Conservation (phyloP, 2,329 filamentous ascomycete species). For the Monilinia laxa region DNA sequence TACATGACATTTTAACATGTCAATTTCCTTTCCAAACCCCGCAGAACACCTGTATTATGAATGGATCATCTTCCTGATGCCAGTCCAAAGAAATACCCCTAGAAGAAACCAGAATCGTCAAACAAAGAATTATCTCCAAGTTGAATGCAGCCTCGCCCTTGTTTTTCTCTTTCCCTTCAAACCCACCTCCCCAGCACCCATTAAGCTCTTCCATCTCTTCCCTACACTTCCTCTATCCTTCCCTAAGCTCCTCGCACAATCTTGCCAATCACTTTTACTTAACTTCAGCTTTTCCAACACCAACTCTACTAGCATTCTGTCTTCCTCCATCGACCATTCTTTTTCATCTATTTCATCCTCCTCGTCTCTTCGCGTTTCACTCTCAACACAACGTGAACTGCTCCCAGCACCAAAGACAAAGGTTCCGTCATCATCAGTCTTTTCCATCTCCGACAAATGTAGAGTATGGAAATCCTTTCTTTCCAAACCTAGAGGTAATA, state of each 20-base stretch:
- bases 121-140: conserved; percentile 49
- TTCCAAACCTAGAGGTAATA: conserved; percentile 59
- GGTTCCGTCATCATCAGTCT: not conserved
- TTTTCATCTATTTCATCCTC: conserved; percentile 7
- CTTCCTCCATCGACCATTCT: conserved; percentile 62
- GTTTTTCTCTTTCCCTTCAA: conserved; percentile 49
- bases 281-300: conserved; percentile 66
- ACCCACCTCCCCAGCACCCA: conserved; percentile 58
- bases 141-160: conserved; percentile 52
- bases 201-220: conserved; percentile 62
- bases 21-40: not conserved
- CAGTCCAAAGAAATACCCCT: not conserved
- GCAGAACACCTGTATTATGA: conserved; percentile 3
- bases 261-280: conserved; percentile 64
- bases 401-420: conserved; percentile 10
- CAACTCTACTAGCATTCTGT: conserved; percentile 64
- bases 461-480: conserved; percentile 58
- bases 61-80: not conserved
- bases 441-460: conserved; percentile 39
- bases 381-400: conserved; percentile 4
- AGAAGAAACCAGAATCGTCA: not conserved
- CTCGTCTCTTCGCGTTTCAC: conserved; percentile 31
- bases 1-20: not conserved
- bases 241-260: conserved; percentile 63
- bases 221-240: conserved; percentile 58